Percentiles rank a stretch among this genome's conserved stretches.
Evolutionary conservation across 768 basidiomycete species (phyloP).

Genomic region (Lactarius deliciosus): DNA sequence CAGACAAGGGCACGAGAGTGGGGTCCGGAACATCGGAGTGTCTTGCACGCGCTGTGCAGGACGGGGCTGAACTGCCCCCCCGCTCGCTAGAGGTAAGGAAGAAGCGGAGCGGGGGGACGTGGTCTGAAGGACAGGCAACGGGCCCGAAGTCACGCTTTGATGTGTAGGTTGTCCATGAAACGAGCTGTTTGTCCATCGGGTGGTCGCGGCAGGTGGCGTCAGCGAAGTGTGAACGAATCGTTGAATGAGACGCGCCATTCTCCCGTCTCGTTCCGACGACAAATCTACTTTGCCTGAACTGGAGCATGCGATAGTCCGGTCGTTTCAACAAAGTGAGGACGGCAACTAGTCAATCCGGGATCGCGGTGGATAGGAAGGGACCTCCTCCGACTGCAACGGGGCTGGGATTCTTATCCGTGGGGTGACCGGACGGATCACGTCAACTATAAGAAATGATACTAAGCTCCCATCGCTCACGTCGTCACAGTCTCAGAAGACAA

Average conservation of each 20-base stretch:
- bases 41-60: constrained; percentile 68
- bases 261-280: constrained; percentile 61
- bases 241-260: constrained; percentile 52
- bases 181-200: constrained; percentile 44
- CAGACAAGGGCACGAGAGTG: constrained; percentile 60
- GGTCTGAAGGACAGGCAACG: constrained; percentile 40
- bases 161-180: constrained; percentile 71
- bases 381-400: not conserved
- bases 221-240: not conserved
- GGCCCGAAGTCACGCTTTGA: constrained; percentile 57
- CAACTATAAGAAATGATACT: not conserved
- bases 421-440: not conserved
- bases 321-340: constrained; percentile 47
- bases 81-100: too few relatives aligned
- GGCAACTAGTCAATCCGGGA: constrained; percentile 52
- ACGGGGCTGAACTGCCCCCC: constrained; percentile 40
- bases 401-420: not conserved
- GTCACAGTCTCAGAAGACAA: not conserved
- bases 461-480: too few relatives aligned
- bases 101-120: not conserved
- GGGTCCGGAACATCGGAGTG: constrained; percentile 51
- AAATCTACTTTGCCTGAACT: constrained; percentile 41
- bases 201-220: constrained; percentile 1
- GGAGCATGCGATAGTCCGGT: constrained; percentile 7
- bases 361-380: constrained; percentile 69